Conservation (phyloP, 1,284 basidiomycete genomes). For the Microbotryum silenes-acaulis region DNA sequence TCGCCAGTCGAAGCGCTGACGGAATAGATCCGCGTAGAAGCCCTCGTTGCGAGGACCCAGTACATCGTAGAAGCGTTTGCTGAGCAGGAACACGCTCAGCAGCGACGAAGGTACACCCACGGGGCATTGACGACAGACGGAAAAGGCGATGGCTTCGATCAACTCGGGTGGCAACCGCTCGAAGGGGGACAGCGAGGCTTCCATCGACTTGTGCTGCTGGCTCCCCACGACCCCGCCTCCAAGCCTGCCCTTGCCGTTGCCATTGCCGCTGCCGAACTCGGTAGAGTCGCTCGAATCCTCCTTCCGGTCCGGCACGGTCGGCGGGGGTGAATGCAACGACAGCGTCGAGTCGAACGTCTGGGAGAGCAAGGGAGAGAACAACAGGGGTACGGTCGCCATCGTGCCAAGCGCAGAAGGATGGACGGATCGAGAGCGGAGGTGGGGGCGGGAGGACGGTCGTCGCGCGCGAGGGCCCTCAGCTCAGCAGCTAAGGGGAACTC, state of each 20-base stretch:
- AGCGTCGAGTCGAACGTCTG: background rate
- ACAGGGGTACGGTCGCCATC: no score
- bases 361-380: conserved; percentile 1
- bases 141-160: conserved; percentile 39
- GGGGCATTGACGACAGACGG: conserved; percentile 19
- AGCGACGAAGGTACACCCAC: conserved; percentile 15
- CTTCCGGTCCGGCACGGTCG: background rate
- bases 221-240: background rate
- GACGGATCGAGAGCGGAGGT: no score
- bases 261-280: background rate
- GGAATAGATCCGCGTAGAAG: conserved; percentile 43
- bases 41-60: conserved; percentile 42
- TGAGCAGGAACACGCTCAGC: conserved; percentile 14
- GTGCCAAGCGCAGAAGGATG: no score
- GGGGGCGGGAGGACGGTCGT: no score
- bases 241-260: background rate
- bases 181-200: conserved; percentile 3
- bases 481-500: no score
- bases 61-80: conserved; percentile 35
- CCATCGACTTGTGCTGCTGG: no score
- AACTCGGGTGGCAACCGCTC: conserved; percentile 27
- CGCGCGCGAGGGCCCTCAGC: no score
- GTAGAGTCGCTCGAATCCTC: background rate
- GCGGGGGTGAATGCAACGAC: background rate
- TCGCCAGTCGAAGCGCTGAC: conserved; percentile 43